Conservation (phyloP, 1,284 basidiomycete genomes). For the Vanrija sp. region DNA sequence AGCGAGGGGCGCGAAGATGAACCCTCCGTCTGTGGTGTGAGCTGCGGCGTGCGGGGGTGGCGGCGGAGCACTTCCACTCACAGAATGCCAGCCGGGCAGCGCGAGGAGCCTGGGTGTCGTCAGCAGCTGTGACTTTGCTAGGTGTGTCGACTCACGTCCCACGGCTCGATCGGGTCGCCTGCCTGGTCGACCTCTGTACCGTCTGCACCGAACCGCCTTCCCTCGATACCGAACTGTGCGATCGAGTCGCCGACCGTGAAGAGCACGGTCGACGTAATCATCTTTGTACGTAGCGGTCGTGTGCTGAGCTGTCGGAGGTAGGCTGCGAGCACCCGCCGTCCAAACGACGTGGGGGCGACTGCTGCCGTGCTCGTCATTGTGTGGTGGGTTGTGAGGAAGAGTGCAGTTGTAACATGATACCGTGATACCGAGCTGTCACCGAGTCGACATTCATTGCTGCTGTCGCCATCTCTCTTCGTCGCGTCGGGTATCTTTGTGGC, state of each 20-base stretch:
- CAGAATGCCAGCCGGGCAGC: conserved; percentile 12
- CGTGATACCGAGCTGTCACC: no score
- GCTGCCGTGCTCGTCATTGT: no score
- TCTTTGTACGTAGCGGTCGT: conserved; percentile 16
- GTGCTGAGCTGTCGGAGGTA: conserved; percentile 9
- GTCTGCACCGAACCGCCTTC: conserved; percentile 1
- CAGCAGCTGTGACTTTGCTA: not conserved
- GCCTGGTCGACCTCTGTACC: not conserved
- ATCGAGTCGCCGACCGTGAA: conserved; percentile 16
- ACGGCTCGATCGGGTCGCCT: not conserved
- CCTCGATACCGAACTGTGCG: conserved; percentile 21
- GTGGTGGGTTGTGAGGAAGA: no score
- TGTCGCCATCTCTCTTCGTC: no score
- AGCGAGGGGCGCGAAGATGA: conserved; percentile 17
- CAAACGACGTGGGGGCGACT: no score
- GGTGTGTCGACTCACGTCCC: conserved; percentile 1
- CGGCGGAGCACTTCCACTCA: not conserved
- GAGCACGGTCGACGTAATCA: conserved; percentile 13
- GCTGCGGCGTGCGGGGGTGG: not conserved
- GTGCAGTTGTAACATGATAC: no score
- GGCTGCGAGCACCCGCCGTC: not conserved
- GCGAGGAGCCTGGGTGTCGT: conserved; percentile 5
- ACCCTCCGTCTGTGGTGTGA: conserved; percentile 9
- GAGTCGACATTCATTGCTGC: no score
- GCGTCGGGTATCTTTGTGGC: no score